phyloP scores from a whole-genome alignment of 805 yeast species.

The Nakazawaea sp. region DNA sequence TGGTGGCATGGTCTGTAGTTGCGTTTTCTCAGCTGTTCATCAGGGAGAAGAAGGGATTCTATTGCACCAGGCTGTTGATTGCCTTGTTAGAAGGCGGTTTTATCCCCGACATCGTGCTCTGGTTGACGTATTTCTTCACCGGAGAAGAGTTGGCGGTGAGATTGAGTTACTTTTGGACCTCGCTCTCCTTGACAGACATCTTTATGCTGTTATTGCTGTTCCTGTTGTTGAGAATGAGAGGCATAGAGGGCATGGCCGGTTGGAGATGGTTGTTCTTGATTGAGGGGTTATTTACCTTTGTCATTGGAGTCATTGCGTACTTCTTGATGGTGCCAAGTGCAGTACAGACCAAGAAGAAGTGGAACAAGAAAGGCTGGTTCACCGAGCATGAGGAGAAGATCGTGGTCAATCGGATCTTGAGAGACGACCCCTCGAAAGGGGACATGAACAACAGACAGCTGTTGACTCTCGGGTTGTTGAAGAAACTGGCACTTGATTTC shows the following conservation, averaged over 20 bases:
- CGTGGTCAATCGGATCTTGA: conserved; percentile 30
- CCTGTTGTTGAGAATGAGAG: conserved; percentile 34
- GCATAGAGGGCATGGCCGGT: conserved; percentile 22
- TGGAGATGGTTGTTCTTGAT: conserved; percentile 31
- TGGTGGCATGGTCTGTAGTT: conserved; percentile 43
- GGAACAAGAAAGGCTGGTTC: conserved; percentile 41
- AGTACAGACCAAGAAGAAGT: conserved; percentile 43
- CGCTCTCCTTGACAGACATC: conserved; percentile 33
- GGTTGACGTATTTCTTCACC: conserved; percentile 30
- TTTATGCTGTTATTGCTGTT: conserved; percentile 39
- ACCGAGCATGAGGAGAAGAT: conserved; percentile 30
- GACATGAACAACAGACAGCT: conserved; percentile 60
- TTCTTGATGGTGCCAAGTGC: conserved; percentile 51
- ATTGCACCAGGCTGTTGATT: conserved; percentile 23
- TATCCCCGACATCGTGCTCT: conserved; percentile 25
- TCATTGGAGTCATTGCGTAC: conserved; percentile 38
- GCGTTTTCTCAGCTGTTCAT: conserved; percentile 31
- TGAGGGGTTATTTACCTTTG: conserved; percentile 20
- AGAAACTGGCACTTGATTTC: conserved; percentile 36
- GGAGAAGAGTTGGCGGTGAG: conserved; percentile 37
- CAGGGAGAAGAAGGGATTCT: conserved; percentile 19
- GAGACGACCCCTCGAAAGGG: conserved; percentile 43
- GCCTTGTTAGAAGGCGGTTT: conserved; percentile 30
- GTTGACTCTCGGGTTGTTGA: conserved; percentile 31
- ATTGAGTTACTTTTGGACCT: conserved; percentile 44